A percentile compares a stretch with the other conserved stretches of the same genome.
Evolutionary conservation across 306 rosid genomes (phyloP).

Genomic region (Gleditsia sinensis): DNA sequence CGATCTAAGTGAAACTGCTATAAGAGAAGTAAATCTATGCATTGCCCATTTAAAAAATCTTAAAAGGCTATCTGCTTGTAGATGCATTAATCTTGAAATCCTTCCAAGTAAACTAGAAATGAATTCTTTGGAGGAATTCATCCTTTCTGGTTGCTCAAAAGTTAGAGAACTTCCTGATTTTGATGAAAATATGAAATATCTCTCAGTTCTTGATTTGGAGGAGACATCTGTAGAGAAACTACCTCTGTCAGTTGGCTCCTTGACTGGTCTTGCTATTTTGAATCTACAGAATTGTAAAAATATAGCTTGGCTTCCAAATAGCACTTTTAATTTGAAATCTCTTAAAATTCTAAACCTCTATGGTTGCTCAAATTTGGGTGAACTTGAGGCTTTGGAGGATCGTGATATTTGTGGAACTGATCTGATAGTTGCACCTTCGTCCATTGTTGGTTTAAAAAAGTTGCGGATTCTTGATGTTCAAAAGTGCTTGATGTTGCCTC

Average conservation of each 20-base stretch:
- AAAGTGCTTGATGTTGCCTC: too few species aligned
- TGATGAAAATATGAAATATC: too few species aligned
- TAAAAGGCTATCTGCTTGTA: not conserved
- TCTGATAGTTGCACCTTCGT: not conserved
- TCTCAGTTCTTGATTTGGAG: too few species aligned
- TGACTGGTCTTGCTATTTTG: not conserved
- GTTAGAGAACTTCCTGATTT: too few species aligned
- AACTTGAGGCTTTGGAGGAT: not conserved
- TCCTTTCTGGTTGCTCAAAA: too few species aligned
- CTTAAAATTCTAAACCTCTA: not conserved
- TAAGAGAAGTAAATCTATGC: conserved; percentile 7
- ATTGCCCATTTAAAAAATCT: conserved; percentile 14
- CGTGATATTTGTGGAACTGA: not conserved
- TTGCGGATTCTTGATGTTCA: too few species aligned
- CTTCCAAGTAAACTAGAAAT: too few species aligned
- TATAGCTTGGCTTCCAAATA: not conserved
- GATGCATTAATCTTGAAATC: too few species aligned
- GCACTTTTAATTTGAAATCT: not conserved
- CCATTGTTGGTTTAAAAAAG: not conserved
- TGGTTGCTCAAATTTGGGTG: not conserved
- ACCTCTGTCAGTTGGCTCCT: too few species aligned
- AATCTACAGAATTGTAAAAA: not conserved
- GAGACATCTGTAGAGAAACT: too few species aligned
- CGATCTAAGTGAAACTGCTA: conserved; percentile 12
- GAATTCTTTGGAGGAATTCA: not conserved